Conservation (phyloP, 1,284 basidiomycete genomes). For the Apiotrichum veenhuisii region DNA sequence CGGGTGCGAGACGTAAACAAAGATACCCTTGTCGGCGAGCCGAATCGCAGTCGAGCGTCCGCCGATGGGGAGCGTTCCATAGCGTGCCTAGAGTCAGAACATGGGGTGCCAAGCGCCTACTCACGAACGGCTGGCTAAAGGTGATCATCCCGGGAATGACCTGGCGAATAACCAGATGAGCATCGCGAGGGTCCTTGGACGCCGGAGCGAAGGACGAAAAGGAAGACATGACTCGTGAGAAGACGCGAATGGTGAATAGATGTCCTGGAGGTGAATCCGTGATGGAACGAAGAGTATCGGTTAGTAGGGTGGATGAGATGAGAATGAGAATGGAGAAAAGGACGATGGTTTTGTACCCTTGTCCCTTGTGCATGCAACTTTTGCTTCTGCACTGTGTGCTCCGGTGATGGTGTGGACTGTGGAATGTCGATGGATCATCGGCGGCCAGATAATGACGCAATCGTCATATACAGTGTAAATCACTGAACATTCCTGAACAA, state of each 20-base stretch:
- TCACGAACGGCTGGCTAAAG: slow-evolving; percentile 48
- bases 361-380: too few relatives aligned
- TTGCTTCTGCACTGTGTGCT: too few relatives aligned
- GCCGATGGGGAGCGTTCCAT: slow-evolving; percentile 66
- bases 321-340: too few relatives aligned
- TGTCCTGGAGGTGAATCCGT: neutral
- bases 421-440: too few relatives aligned
- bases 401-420: too few relatives aligned
- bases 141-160: slow-evolving; percentile 45
- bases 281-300: neutral
- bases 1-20: slow-evolving; percentile 81
- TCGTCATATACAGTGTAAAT: too few relatives aligned
- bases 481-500: too few relatives aligned
- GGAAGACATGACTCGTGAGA: slow-evolving; percentile 1
- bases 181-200: slow-evolving; percentile 32
- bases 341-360: too few relatives aligned
- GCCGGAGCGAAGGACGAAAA: slow-evolving; percentile 13
- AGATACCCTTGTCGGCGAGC: slow-evolving; percentile 65
- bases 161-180: slow-evolving; percentile 43
- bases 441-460: too few relatives aligned
- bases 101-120: slow-evolving; percentile 7
- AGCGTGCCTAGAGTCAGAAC: slow-evolving; percentile 51
- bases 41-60: slow-evolving; percentile 79
- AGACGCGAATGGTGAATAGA: neutral
- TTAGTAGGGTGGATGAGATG: too few relatives aligned